Base-by-base conservation (phyloP, 345 rosid species). In the Salix dunnii region DNA sequence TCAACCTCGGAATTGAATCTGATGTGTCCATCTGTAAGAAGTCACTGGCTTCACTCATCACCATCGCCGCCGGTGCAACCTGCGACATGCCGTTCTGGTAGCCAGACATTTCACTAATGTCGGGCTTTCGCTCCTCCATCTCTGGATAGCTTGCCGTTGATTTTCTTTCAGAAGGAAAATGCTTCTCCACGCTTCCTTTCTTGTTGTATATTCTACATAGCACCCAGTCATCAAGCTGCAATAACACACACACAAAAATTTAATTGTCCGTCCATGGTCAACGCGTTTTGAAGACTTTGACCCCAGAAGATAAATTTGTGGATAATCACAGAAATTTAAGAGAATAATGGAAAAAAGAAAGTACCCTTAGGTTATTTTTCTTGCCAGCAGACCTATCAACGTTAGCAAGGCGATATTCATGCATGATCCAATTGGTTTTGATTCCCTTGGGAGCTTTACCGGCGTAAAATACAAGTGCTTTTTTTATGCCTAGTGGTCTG, bases 381-480 rank as follows among this genome's bases (percentile, higher is more conserved):
- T 83, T 88, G 79, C 83, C 74, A 43, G 97, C 91, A 23, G 97
- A 89, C 42, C 99, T 82, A 67, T 94, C 93, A 17, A 91, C 95
- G 78, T 92, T 87, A 11, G 96, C 92, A 18, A 91, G 93, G 46
- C 98, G 97, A 74, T 94, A 94, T 67, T 94, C 98, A 4, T 94
- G 98, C 98, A 94, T 94, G 55, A 94, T 94, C 99, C 99, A 94
- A 42, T 94, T 92, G 74, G 98, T 94, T 75, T 92, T 94, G 43
- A 90, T 63, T 10, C 96, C 97, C 73, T 80, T 87, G 0, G 97
- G 97, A 23, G 99, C 94, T 79, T 94, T 94, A 0, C 98, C 98
- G 0, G 97, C 90, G 69, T 92, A 94, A 76, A 94, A 94, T 64
- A 92, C 98, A 5, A 94, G 89, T 10, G 97, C 92, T 71, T 94